Base-by-base conservation (phyloP, 768 basidiomycete genomes). In the Chiua virens region DNA sequence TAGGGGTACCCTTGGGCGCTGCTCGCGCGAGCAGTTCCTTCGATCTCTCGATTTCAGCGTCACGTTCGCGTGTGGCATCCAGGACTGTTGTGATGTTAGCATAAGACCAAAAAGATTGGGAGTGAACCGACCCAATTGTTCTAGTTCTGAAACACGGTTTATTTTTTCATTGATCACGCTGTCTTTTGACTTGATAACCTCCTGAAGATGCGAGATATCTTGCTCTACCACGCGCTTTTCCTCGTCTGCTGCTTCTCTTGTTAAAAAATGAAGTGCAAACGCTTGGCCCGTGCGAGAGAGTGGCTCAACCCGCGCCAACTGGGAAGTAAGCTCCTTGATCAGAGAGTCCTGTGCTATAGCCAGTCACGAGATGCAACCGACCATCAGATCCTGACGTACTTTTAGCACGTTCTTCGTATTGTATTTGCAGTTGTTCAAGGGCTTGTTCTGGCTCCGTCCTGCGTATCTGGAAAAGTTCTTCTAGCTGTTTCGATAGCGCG, bases 191-290 rank as follows among this genome's bases (percentile, higher is more conserved):
- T 76, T 75, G 37, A 80, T 56, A 6, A 62, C 45, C 5, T 74
- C 67, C 42, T 78, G 77, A 59, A 78, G 72, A 15, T 73, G 69
- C 20, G 55, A 61, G 14, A 83, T 63, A 45, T 83, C 79, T 32
- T 77, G 70, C 51, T 83, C 78, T 27, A 80, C 63, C 1, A 50
- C 66, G 38, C 75, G 76, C 58, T 81, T 82, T 69, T 90, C 87
- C 47, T 82, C 81, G 50, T 90, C 82, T 7, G 84, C 87, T 3
- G 80, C 80, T 52, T 89, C 87, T 48, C 87, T 80, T 9, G 87
- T 87, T 13, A 92, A 68, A 42, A 92, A 76, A 57, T 87, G 82
- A 27, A 86, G 72, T 5, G 80, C 76, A 3, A 78, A 74, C 14
- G 70, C 72, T 53, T 78, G 79, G 6, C 76, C 78, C 25, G 75